These are phyloP conservation scores for Starmerella bombicola DNA, from an alignment of 805 yeast genomes.

Conservation along the genomic window DNA sequence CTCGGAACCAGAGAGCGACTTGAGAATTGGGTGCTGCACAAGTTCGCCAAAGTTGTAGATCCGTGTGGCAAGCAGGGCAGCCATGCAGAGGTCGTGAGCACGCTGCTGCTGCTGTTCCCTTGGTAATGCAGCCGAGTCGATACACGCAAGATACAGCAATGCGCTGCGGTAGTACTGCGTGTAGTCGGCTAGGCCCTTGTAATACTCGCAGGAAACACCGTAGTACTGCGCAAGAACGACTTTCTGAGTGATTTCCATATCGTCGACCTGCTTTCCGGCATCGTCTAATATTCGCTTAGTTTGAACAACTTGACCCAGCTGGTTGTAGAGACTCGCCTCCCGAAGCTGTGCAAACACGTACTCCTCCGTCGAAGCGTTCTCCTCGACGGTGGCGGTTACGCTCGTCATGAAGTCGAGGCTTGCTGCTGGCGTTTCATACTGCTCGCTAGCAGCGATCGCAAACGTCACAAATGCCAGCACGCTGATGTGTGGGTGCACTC, in stretches of 20 bases:
- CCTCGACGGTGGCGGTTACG: conserved; percentile 37
- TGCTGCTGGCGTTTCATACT: conserved; percentile 35
- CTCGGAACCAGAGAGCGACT: conserved; percentile 5
- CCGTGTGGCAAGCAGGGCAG: conserved; percentile 82
- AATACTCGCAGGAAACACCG: conserved; percentile 63
- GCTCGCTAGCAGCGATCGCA: conserved; percentile 43
- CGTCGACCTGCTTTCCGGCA: conserved; percentile 46
- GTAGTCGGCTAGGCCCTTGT: conserved; percentile 64
- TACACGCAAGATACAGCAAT: conserved; percentile 68
- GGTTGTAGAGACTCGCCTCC: conserved; percentile 57
- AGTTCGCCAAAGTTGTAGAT: conserved; percentile 94
- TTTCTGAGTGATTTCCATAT: conserved; percentile 40
- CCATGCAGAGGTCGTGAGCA: conserved; percentile 65
- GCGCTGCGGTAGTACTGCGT: conserved; percentile 71
- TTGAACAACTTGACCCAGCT: conserved; percentile 41
- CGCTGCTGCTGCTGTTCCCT: conserved; percentile 35
- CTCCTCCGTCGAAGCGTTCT: conserved; percentile 31
- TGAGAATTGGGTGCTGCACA: conserved; percentile 71
- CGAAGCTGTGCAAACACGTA: conserved; percentile 50
- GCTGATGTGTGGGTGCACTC: conserved; percentile 59
- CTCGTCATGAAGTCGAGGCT: conserved; percentile 39
- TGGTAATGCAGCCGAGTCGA: conserved; percentile 34
- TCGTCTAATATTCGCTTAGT: conserved; percentile 59
- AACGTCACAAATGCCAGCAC: conserved; percentile 69
- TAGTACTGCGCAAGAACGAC: conserved; percentile 74